These are phyloP conservation scores for Podaxis sp. DNA, from an alignment of 768 basidiomycete species.

Conservation along the genomic window DNA sequence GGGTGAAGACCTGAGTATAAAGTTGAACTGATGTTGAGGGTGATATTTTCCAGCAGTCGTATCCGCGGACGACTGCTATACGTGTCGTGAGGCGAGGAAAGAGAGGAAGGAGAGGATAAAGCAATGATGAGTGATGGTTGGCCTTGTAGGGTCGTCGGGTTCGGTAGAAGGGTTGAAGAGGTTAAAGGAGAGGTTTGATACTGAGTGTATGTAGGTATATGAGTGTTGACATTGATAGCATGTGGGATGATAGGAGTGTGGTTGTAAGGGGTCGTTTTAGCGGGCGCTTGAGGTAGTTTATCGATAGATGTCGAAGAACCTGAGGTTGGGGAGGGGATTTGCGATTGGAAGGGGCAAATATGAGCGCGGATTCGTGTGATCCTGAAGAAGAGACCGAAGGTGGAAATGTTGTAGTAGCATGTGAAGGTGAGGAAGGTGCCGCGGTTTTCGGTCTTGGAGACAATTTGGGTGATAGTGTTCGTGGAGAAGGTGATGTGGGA, in stretches of 20 bases:
- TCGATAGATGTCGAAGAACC: background rate
- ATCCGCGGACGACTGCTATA: conserved; percentile 14
- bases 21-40: conserved; percentile 42
- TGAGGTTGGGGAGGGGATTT: background rate
- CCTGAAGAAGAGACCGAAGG: conserved; percentile 15
- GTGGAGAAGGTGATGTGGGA: background rate
- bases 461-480: background rate
- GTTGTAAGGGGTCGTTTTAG: conserved; percentile 13
- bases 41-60: conserved; percentile 33
- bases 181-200: conserved; percentile 22
- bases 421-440: conserved; percentile 7
- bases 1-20: conserved; percentile 48
- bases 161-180: conserved; percentile 39
- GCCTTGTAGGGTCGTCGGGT: conserved; percentile 36
- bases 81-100: conserved; percentile 9
- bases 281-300: background rate
- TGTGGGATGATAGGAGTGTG: background rate
- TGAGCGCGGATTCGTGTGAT: conserved; percentile 12
- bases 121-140: conserved; percentile 33
- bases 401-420: conserved; percentile 14
- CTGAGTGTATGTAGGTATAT: conserved; percentile 15
- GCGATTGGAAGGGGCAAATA: conserved; percentile 10
- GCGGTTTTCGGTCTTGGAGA: conserved; percentile 11
- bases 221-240: background rate
- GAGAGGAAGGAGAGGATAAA: conserved; percentile 23